Base-by-base conservation (phyloP, 495 filamentous ascomycete species). In the Neurospora hispaniola region DNA sequence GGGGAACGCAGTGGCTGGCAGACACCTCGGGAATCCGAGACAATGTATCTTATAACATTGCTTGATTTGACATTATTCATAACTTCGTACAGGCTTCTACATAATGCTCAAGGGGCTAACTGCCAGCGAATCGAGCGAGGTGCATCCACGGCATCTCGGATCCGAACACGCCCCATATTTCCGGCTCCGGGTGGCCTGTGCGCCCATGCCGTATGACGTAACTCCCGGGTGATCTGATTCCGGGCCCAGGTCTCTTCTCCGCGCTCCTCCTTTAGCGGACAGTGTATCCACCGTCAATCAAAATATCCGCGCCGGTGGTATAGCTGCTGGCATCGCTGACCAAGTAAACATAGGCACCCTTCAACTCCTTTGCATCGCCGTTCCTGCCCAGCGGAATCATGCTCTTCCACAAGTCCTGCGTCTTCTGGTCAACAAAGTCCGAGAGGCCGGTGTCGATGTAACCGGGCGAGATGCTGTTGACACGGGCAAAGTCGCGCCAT, bases 301-400 rank as follows among this genome's bases (percentile, higher is more conserved):
- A 73, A 40, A 89, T 78, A 72, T 89, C 86, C 10, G 82, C 77
- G 39, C 87, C 87, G 18, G 85, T 86, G 20, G 83, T 87, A 70
- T 86, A 87, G 3, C 80, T 82, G 80, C 89, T 89, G 9, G 92
- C 92, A 81, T 95, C 91, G 75, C 86, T 89, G 73, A 85, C 84
- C 74, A 95, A 80, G 79, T 94, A 95, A 8, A 94, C 89, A 80
- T 94, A 95, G 6, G 90, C 91, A 6, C 90, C 92, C 88, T 95
- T 95, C 44, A 95, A 79, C 87, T 95, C 92, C 86, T 93, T 92
- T 0, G 92, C 91, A 38, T 91, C 82, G 42, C 91, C 92, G 69
- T 91, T 84, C 20, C 92, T 86, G 27, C 89, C 90, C 85, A 94
- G 86, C 5, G 92, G 92, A 69, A 93, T 93, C 91, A 93, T 94